Base-by-base conservation (phyloP, 805 yeast genomes). In the Starmerella etchellsii region DNA sequence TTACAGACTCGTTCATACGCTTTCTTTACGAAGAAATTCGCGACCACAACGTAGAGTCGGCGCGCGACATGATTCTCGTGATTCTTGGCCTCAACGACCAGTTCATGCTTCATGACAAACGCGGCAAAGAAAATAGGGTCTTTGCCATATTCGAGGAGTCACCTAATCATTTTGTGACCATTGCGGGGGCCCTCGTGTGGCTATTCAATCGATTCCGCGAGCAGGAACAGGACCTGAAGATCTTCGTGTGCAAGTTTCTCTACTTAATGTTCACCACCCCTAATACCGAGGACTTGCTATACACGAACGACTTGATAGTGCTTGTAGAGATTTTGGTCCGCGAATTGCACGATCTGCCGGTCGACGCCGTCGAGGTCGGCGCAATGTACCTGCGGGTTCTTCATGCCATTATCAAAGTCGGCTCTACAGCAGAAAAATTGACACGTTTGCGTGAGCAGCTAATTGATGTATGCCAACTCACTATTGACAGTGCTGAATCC, bases 1-100 rank as follows among this genome's bases (percentile, higher is more conserved):
- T 78, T 31, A 67, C 68, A 35, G 57, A 56, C 22, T 63, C 62
- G 31, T 70, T 75, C 40, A 58, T 76, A 14, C 64, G 63, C 41
- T 71, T 60, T 47, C 51, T 77, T 38, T 68, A 76, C 49, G 54
- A 62, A 15, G 60, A 69, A 1, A 55, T 78, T 18, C 69, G 69
- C 9, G 45, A 44, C n/a, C 44, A 54, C 31, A 52, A 52, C 34
- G 42, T 54, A 27, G 53, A 53, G 34, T 36, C 48, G 13, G 73
- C 69, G 34, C 78, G 78, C 54, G 45, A 39, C 30, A 76, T 78
- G 46, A 76, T 85, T 63, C 77, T 76, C 52, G 62, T 82, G 14
- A 58, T 87, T 11, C 63, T 87, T 30, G 76, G 84, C 1, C 63
- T 87, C 21, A 87, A 87, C 59, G 95, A 87, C 56, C 95, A 87